Percentiles rank a stretch among this genome's conserved stretches.
phyloP scores from a whole-genome alignment of 257 asterid species.

The Fraxinus pennsylvanica region DNA sequence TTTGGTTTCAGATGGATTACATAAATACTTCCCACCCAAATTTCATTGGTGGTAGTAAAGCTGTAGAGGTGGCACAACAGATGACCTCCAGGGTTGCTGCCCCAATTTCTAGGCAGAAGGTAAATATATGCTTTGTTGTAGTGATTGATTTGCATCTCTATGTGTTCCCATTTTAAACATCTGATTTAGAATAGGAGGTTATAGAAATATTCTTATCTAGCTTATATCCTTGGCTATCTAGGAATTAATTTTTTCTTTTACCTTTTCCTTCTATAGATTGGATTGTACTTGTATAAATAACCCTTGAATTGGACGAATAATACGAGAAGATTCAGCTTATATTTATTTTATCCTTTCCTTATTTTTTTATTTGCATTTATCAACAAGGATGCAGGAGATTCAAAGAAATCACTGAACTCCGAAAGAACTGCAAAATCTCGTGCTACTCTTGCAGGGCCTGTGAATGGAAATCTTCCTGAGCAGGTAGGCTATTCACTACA shows the following conservation, averaged over 20 bases:
- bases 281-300: neutral
- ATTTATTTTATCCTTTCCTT: too few species aligned
- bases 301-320: too few species aligned
- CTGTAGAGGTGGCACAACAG: constrained; percentile 61
- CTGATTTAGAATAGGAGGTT: neutral
- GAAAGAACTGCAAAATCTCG: constrained; percentile 69
- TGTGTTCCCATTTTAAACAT: constrained; percentile 11
- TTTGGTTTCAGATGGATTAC: constrained; percentile 51
- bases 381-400: constrained; percentile 61
- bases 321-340: too few species aligned
- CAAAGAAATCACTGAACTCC: constrained; percentile 58
- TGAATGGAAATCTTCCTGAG: constrained; percentile 78
- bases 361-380: constrained; percentile 23
- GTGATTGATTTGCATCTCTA: neutral
- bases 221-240: too few species aligned
- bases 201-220: too few species aligned
- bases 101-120: constrained; percentile 33
- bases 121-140: constrained; percentile 7
- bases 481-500: constrained; percentile 50
- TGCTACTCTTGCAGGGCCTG: constrained; percentile 59
- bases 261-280: neutral
- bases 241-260: too few species aligned
- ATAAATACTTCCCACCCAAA: constrained; percentile 70
- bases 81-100: constrained; percentile 40
- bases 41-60: constrained; percentile 67